Conservation (phyloP, 2,329 filamentous ascomycete genomes). For the Pseudopyrenochaeta lycopersici region DNA sequence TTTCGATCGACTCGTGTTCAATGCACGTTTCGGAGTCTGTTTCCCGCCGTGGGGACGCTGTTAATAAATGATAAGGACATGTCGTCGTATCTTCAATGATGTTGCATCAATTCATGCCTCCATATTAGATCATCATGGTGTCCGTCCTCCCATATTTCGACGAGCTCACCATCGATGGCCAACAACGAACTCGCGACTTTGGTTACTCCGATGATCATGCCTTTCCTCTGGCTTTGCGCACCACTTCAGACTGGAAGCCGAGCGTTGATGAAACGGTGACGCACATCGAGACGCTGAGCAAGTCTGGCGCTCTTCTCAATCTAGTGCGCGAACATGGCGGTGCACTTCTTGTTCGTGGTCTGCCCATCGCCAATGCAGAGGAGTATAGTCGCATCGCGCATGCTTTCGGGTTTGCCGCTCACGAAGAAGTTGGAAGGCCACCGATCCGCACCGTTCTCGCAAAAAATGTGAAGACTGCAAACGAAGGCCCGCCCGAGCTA, state of each 20-base stretch:
- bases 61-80: not conserved
- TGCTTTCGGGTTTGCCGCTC: conserved; percentile 46
- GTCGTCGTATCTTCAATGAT: not conserved
- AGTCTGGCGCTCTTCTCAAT: conserved; percentile 35
- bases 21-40: not conserved
- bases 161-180: conserved; percentile 2
- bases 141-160: conserved; percentile 1
- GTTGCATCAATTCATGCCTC: not conserved
- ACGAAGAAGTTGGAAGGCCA: conserved; percentile 48
- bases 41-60: not conserved
- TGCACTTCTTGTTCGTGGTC: conserved; percentile 44
- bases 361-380: conserved; percentile 41
- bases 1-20: not conserved
- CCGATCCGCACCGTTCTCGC: conserved; percentile 42
- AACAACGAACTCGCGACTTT: conserved; percentile 3
- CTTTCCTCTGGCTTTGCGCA: conserved; percentile 12
- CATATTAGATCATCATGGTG: not conserved
- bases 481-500: conserved; percentile 51
- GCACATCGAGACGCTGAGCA: conserved; percentile 19
- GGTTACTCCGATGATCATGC: conserved; percentile 1
- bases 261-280: conserved; percentile 8
- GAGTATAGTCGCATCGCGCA: conserved; percentile 49
- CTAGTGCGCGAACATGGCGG: conserved; percentile 43
- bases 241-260: not conserved
- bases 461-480: conserved; percentile 50